Evolutionary conservation across 2,329 filamentous ascomycete genomes (phyloP).

Genomic region (Harringtonia lauricola): DNA sequence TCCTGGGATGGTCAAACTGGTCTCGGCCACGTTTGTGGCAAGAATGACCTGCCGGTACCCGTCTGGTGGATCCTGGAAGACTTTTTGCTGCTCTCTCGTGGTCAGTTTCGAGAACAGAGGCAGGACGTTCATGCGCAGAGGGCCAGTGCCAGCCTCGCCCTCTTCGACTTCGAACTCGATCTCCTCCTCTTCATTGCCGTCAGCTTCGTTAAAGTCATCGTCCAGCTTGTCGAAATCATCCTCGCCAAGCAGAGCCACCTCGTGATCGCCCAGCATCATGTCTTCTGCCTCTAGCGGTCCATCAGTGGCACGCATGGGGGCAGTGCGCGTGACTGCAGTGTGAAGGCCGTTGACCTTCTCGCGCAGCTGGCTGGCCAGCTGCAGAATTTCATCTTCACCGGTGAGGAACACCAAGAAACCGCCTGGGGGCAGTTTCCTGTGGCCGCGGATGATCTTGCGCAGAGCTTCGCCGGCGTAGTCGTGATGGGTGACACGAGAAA

Average conservation of each 20-base stretch:
- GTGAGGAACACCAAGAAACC: conserved; percentile 92
- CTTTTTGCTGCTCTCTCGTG: conserved; percentile 78
- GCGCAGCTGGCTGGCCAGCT: conserved; percentile 70
- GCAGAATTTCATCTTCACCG: conserved; percentile 80
- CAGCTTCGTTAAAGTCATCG: conserved; percentile 31
- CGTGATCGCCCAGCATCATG: conserved; percentile 57
- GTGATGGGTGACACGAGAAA: conserved; percentile 67
- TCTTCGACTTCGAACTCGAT: conserved; percentile 46
- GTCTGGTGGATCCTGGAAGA: conserved; percentile 78
- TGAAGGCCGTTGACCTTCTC: conserved; percentile 50
- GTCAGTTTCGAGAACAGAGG: conserved; percentile 89
- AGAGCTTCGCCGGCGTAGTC: conserved; percentile 91
- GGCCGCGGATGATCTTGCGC: conserved; percentile 74
- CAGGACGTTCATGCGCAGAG: conserved; percentile 73
- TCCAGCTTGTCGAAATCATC: conserved; percentile 17
- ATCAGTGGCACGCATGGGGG: conserved; percentile 66
- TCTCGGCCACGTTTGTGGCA: conserved; percentile 95
- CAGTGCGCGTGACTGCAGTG: conserved; percentile 48
- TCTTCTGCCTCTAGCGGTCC: conserved; percentile 77
- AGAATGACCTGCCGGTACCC: conserved; percentile 77
- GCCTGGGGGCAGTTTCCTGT: conserved; percentile 80
- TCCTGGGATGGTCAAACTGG: conserved; percentile 90
- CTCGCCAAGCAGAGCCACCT: conserved; percentile 30
- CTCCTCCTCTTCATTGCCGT: conserved; percentile 26
- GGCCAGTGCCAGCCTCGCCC: conserved; percentile 45